These are phyloP conservation scores for Cercophora scortea DNA, from an alignment of 495 filamentous ascomycete genomes.

Conservation along the genomic window DNA sequence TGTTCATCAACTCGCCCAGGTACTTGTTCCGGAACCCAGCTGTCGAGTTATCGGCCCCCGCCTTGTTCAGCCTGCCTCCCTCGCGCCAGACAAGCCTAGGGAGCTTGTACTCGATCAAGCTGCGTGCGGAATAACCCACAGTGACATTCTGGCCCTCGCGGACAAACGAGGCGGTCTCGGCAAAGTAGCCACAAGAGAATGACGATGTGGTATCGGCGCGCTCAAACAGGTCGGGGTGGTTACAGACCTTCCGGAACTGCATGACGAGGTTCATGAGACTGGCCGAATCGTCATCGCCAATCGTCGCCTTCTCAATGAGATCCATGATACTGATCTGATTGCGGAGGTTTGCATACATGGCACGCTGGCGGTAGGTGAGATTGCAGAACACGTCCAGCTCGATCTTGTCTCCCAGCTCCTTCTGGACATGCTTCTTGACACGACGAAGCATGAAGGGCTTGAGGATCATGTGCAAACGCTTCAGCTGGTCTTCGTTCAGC, in stretches of 20 bases:
- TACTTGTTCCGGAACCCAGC: constrained; percentile 74
- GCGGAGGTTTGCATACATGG: constrained; percentile 80
- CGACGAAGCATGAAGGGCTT: constrained; percentile 99
- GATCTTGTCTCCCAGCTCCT: constrained; percentile 97
- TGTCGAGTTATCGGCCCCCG: constrained; percentile 63
- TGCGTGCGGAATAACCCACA: constrained; percentile 82
- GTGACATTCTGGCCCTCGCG: constrained; percentile 76
- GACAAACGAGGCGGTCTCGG: constrained; percentile 89
- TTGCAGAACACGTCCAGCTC: constrained; percentile 95
- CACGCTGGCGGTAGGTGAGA: constrained; percentile 94
- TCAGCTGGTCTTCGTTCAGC: constrained; percentile 94
- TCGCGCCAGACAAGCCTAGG: constrained; percentile 72
- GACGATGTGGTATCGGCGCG: constrained; percentile 86
- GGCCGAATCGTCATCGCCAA: constrained; percentile 91
- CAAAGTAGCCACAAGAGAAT: constrained; percentile 72
- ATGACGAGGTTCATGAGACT: constrained; percentile 99
- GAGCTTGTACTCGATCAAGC: constrained; percentile 72
- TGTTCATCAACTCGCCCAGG: constrained; percentile 71
- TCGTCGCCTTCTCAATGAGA: constrained; percentile 90
- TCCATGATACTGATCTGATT: constrained; percentile 99
- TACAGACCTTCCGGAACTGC: constrained; percentile 99
- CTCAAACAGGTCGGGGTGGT: constrained; percentile 96
- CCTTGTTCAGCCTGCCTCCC: constrained; percentile 65
- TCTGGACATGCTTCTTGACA: constrained; percentile 98
- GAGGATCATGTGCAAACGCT: constrained; percentile 95